These are phyloP conservation scores for Mycena crocata DNA, from an alignment of 768 basidiomycete species.

Conservation along the genomic window DNA sequence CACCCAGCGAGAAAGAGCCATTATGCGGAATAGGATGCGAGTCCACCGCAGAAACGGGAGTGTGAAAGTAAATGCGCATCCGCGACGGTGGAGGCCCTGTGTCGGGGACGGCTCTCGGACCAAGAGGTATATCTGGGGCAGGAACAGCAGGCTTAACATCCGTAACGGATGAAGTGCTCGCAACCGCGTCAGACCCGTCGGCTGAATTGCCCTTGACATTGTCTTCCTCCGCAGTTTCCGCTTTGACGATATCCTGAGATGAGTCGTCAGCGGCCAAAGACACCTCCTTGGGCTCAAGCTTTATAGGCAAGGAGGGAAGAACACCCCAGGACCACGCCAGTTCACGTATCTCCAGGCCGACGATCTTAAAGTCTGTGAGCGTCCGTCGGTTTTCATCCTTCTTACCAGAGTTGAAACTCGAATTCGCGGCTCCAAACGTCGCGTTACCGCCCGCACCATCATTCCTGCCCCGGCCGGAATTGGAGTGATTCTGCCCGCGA, in stretches of 20 bases:
- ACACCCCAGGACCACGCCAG: conserved; percentile 91
- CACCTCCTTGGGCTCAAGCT: conserved; percentile 52
- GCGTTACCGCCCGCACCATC: conserved; percentile 48
- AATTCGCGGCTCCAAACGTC: conserved; percentile 55
- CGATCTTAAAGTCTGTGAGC: conserved; percentile 97
- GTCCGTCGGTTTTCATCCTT: conserved; percentile 92
- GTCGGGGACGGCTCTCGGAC: conserved; percentile 41
- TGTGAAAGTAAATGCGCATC: conserved; percentile 93
- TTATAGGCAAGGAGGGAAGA: conserved; percentile 52
- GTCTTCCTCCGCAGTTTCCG: conserved; percentile 48
- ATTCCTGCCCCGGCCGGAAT: conserved; percentile 47
- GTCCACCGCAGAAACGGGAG: conserved; percentile 86
- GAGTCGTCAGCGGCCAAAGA: conserved; percentile 43
- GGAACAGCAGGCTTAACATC: conserved; percentile 46
- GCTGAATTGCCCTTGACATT: conserved; percentile 33
- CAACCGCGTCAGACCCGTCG: conserved; percentile 36
- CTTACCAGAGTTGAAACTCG: conserved; percentile 70
- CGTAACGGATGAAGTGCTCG: conserved; percentile 36
- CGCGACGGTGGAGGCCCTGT: conserved; percentile 72
- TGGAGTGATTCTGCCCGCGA: conserved; percentile 69
- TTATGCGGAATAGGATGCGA: conserved; percentile 77
- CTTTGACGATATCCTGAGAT: conserved; percentile 46
- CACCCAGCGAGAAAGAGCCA: conserved; percentile 60
- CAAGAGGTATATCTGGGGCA: conserved; percentile 39
- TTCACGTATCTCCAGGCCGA: conserved; percentile 87